Evolutionary conservation across 1,139 yeast species (phyloP), one percentile per base, ranked within the genome.

Genomic region (Komagataea norvegica): DNA sequence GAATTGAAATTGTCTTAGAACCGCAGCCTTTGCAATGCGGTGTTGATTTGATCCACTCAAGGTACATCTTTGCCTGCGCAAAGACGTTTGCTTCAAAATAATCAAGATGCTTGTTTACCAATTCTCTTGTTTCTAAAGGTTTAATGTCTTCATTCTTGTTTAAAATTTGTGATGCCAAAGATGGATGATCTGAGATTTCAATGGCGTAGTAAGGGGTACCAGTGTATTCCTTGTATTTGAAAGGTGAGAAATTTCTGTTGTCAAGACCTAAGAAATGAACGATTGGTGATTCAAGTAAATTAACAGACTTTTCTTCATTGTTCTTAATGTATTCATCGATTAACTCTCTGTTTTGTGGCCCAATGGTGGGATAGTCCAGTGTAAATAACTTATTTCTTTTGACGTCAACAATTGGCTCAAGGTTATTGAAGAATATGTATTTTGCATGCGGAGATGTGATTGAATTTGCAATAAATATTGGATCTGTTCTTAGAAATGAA

Each of bases 21-120:
- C 96, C 96, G 63, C 98, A 91, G 0, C 94, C 94, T 6, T 93
- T 89, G 56, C 98, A 89, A 59, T 72, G 83, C 42, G 70, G 67
- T 54, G 84, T 84, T 36, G 89, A 75, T 33, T 63, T 60, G 37
- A 85, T 66, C 96, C 97, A 89, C 57, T 88, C 95, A 39, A 87
- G 56, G 54, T 80, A 84, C 80, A 84, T 86, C 43, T 82, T 77
- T 0, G 87, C 91, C 54, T 88, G 94, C 2, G 95, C 81, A 47
- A 75, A 80, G 17, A 87, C 57, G 4, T 87, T 74, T 0, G 86
- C 79, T 39, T 81, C 83, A 24, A 63, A 67, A 29, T 61, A 61
- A 3, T 54, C 34, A 38, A 74, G 47, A 14, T 42, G 44, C 11
- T 54, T 48, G 25, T 65, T 51, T 14, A 63, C 51, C 17, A 57